Conservation (phyloP, 2,329 filamentous ascomycete genomes). For the Alternaria alternata region DNA sequence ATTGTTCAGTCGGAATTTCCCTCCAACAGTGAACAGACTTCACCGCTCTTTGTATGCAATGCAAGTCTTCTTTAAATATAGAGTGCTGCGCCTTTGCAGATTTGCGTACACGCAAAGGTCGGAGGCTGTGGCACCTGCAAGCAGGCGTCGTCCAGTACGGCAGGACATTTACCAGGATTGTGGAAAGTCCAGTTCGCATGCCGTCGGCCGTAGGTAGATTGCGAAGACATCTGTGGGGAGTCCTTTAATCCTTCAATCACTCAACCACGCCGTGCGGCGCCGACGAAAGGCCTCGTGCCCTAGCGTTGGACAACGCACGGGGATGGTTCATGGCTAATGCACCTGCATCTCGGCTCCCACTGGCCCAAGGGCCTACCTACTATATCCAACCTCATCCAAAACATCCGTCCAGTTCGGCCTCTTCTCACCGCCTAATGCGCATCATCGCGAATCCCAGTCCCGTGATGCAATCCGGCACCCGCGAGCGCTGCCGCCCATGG, state of each 20-base stretch:
- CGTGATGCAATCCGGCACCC: conserved; percentile 33
- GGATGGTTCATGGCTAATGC: conserved; percentile 51
- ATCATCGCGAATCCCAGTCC: conserved; percentile 38
- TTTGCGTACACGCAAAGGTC: conserved; percentile 22
- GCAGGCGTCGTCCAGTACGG: conserved; percentile 21
- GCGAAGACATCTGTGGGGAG: conserved; percentile 30
- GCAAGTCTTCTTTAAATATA: conserved; percentile 40
- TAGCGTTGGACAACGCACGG: conserved; percentile 42
- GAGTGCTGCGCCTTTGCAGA: conserved; percentile 31
- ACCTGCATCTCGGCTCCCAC: conserved; percentile 40
- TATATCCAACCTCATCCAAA: conserved; percentile 40
- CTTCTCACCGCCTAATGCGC: conserved; percentile 48
- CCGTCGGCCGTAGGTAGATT: conserved; percentile 38
- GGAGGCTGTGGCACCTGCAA: conserved; percentile 34
- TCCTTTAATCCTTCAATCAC: conserved; percentile 21
- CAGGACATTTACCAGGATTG: conserved; percentile 37
- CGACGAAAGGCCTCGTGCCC: conserved; percentile 33
- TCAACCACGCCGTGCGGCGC: conserved; percentile 28
- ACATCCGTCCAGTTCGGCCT: conserved; percentile 31
- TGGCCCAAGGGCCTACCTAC: conserved; percentile 33
- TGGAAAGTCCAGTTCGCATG: conserved; percentile 35
- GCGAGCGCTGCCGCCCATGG: conserved; percentile 11
- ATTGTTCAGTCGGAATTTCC: conserved; percentile 9
- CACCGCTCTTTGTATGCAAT: conserved; percentile 44
- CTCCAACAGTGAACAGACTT: conserved; percentile 31